phyloP scores from a whole-genome alignment of 441 rosid genomes.

The Pelargonium citronellum region DNA sequence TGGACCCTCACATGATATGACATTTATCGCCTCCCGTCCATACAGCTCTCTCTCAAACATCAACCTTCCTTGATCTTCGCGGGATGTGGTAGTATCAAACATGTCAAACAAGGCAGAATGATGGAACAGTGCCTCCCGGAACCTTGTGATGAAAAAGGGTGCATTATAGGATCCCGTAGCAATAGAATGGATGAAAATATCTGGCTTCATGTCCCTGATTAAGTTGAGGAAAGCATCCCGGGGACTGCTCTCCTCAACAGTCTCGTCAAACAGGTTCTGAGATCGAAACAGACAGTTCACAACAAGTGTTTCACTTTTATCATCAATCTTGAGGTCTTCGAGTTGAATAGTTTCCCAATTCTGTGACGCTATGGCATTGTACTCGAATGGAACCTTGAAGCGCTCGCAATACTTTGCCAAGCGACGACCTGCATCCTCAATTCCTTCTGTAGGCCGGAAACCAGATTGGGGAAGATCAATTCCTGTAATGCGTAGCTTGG shows the following conservation, averaged over 20 bases:
- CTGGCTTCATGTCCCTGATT: constrained; percentile 54
- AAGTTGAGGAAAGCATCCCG: constrained; percentile 54
- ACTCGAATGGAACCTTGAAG: constrained; percentile 5
- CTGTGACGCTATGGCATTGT: constrained; percentile 16
- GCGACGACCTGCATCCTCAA: not conserved
- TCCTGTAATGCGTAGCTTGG: constrained; percentile 6
- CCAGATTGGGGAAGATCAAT: not conserved
- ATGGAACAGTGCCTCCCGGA: constrained; percentile 1
- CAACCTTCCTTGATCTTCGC: not conserved
- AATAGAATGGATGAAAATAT: constrained; percentile 38
- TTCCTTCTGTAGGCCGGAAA: constrained; percentile 2
- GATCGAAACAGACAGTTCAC: constrained; percentile 70
- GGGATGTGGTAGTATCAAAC: not conserved
- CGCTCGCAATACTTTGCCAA: not conserved
- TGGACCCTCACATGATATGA: not conserved
- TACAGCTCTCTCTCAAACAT: not conserved
- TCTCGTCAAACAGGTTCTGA: constrained; percentile 67
- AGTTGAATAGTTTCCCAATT: constrained; percentile 59
- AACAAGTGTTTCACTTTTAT: constrained; percentile 44
- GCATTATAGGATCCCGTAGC: not conserved
- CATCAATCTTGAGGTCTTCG: constrained; percentile 56
- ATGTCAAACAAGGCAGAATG: constrained; percentile 2
- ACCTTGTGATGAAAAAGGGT: not conserved
- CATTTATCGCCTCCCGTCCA: not conserved
- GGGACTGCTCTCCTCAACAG: constrained; percentile 57